Evolutionary conservation across 192 early-diverging fungal species (phyloP), one percentile per base, ranked within the genome.

Genomic region (Coemansia sp.): DNA sequence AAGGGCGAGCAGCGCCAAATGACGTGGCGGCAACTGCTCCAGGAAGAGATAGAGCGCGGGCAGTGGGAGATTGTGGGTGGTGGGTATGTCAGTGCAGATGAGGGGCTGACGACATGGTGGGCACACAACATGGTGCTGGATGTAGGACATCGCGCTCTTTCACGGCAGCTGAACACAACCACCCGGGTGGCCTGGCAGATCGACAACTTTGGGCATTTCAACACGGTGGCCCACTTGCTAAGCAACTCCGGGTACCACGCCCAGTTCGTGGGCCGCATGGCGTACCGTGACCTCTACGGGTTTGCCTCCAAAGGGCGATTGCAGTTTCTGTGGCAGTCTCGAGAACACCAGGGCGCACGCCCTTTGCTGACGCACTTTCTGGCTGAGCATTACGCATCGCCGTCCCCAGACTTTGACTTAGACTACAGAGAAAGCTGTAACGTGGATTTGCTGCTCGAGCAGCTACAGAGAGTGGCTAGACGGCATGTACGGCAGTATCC

Each of bases 101-200:
- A 77, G 53, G 73, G 73, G 0, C 21, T 77, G 63, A 44, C 68
- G 11, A 67, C 73, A 18, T 77, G 73, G 73, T 77, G 73, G 73
- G 73, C 67, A 18, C 63, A 66, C 59, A 70, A 65, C 35, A 19
- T 44, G 6, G 59, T 77, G 3, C 56, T 70, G 8, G 73, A 77
- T 15, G 56, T 65, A 4, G 73, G 73, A 2, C 67, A 55, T 10
- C 67, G 73, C 10, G 31, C 43, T 10, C 47, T 70, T n/a, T 45
- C 54, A 16, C 9, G 15, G n/a, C 31, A 66, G 31, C 50, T 77
- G n/a, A 62, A 65, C 41, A 30, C 39, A 2, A 59, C 63, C 5
- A 51, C 68, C 9, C 15, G 38, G 6, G 57, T 70, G 11, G 67
- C 33, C 0, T 77, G 73, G 73, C 73, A 77, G 68, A 57, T 77